These are phyloP conservation scores for Nyctanthes arbortristis DNA, from an alignment of 257 asterid species.

Conservation along the genomic window DNA sequence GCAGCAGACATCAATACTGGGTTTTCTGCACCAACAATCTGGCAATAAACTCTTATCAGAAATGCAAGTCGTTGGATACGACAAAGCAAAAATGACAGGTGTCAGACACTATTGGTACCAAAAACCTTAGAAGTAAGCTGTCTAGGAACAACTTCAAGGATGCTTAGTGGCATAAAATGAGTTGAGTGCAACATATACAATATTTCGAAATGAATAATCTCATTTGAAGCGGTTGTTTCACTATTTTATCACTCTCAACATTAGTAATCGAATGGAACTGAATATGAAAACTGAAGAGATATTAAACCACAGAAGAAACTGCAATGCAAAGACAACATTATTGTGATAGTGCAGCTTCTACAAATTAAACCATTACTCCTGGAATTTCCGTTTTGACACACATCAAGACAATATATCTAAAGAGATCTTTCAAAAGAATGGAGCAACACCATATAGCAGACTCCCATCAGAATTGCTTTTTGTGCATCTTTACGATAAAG, in stretches of 20 bases:
- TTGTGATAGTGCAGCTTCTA: no score
- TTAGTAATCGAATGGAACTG: no score
- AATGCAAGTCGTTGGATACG: not conserved
- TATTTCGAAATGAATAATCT: no score
- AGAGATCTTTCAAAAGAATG: not conserved
- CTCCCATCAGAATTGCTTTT: not conserved
- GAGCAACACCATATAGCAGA: not conserved
- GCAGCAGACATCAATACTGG: constrained; percentile 97
- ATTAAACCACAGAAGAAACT: no score
- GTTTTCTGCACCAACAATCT: constrained; percentile 98
- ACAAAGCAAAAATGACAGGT: not conserved
- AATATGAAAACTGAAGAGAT: no score
- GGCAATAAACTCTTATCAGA: constrained; percentile 33
- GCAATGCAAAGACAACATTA: no score
- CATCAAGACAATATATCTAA: not conserved
- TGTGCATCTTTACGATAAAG: not conserved
- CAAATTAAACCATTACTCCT: not conserved
- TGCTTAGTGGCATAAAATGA: not conserved
- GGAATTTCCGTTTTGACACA: not conserved
- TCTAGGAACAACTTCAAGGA: not conserved
- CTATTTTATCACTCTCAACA: no score
- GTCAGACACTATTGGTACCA: not conserved
- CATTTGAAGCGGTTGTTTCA: no score
- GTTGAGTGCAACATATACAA: not conserved
- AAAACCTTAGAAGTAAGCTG: not conserved